Evolutionary conservation across 1,139 yeast genomes (phyloP), one percentile per base, ranked within the genome.

Genomic region (Hansenula lynferdii): DNA sequence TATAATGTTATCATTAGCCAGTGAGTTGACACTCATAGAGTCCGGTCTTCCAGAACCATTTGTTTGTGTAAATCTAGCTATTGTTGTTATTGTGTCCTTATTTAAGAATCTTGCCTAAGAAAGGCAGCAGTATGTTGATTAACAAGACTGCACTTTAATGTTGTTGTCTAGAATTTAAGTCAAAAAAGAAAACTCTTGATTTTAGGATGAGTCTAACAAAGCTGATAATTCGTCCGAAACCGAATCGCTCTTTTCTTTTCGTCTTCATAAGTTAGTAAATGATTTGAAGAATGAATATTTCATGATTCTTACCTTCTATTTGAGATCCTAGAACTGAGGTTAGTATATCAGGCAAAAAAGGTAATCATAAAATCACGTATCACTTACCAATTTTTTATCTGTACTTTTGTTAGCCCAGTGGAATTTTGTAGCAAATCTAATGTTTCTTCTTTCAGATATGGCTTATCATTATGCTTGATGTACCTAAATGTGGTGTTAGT

Each of bases 301-400:
- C 10, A 11, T 10, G n/a, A n/a, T n/a, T 30, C 37, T 9, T 29
- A 37, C 40, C 40, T 28, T 14, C 22, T 37, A 19, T 37, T 37
- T 12, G 40, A 37, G 4, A 33, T 31, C 40, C 40, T 37, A 9
- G 4, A 17, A n/a, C 6, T n/a, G 15, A 6, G 6, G 39, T 36
- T 29, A 30, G 32, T 27, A 15, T 16, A 12, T 14, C 16, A 3
- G 11, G 10, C 5, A 7, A 8, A 14, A 23, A 10, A 23, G 5
- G 5, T 7, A 21, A 8, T 21, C 23, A 21, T 8, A n/a, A 6
- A 15, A 9, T 8, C 6, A n/a, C 16, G 11, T 5, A 5, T 3
- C 6, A 36, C 42, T 17, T 26, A 39, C 42, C 42, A 39, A 32
- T 39, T 39, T 14, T 34, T 24, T 12, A 39, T 39, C 26, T 40